These are phyloP conservation scores for Hypoxylon sp. DNA, from an alignment of 2,329 filamentous ascomycete genomes.

Conservation along the genomic window DNA sequence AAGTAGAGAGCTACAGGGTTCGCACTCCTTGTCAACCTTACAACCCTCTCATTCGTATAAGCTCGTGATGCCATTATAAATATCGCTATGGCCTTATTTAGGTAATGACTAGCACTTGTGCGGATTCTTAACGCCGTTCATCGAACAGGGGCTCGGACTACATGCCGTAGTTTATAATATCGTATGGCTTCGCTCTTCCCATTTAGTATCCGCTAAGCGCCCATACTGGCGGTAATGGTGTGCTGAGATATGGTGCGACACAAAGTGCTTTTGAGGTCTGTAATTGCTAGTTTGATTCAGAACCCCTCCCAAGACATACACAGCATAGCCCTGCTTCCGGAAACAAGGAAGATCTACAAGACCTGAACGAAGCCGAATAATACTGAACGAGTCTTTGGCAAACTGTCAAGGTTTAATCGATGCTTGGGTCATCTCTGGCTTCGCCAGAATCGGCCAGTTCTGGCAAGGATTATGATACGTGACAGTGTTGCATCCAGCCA, in stretches of 20 bases:
- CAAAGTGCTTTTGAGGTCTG: slow-evolving; percentile 3
- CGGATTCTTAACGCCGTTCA: slow-evolving; percentile 64
- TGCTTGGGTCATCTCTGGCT: background rate
- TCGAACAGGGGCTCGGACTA: slow-evolving; percentile 63
- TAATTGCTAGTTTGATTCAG: background rate
- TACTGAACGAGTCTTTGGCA: background rate
- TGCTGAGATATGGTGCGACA: background rate
- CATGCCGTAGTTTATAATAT: slow-evolving; percentile 47
- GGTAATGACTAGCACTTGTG: slow-evolving; percentile 60
- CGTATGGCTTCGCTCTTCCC: slow-evolving; percentile 48
- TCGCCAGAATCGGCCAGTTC: slow-evolving; percentile 7
- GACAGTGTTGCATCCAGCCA: slow-evolving; percentile 11
- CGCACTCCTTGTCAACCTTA: slow-evolving; percentile 55
- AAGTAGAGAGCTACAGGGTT: background rate
- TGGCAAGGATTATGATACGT: slow-evolving; percentile 21
- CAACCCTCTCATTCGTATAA: slow-evolving; percentile 62
- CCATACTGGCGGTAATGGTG: background rate
- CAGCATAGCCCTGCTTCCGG: slow-evolving; percentile 4
- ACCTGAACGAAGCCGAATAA: background rate
- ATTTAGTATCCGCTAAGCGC: slow-evolving; percentile 50
- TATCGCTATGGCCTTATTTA: slow-evolving; percentile 61
- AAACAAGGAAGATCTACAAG: background rate
- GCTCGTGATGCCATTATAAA: slow-evolving; percentile 65
- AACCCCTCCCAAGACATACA: background rate
- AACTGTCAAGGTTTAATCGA: background rate